A percentile compares a stretch with the other conserved stretches of the same genome.
Evolutionary conservation across 176 grass and related monocot species (phyloP).

Genomic region (Alloteropsis semialata): DNA sequence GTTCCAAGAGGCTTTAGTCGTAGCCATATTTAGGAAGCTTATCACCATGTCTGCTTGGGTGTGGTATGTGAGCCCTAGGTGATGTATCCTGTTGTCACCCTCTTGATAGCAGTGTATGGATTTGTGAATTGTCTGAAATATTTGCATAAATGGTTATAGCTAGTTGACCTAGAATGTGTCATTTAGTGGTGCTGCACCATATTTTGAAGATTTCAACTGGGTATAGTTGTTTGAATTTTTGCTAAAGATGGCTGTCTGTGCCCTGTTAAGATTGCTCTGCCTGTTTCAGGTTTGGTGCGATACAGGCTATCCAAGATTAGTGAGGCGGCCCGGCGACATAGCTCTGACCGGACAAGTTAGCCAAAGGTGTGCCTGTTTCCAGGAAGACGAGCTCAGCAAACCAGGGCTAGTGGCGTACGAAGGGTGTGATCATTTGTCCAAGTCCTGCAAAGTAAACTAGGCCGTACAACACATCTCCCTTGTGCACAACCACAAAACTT

Average conservation of each 20-base stretch:
- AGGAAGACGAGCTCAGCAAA: slow-evolving; percentile 62
- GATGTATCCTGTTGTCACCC: too few species aligned
- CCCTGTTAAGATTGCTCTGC: neutral
- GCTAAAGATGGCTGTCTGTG: neutral
- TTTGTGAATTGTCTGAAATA: neutral
- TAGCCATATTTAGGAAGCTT: neutral
- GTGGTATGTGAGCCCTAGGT: neutral
- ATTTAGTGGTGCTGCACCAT: neutral
- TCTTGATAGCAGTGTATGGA: neutral
- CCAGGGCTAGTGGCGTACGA: slow-evolving; percentile 64
- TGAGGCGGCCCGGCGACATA: slow-evolving; percentile 68
- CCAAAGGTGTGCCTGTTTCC: slow-evolving; percentile 83
- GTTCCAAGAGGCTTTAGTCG: neutral
- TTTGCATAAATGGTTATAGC: neutral
- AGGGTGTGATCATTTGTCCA: slow-evolving; percentile 64
- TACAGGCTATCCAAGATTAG: slow-evolving; percentile 69
- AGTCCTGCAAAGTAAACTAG: slow-evolving; percentile 61
- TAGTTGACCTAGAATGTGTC: neutral
- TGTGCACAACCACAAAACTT: neutral
- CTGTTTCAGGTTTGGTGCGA: slow-evolving; percentile 91
- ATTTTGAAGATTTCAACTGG: neutral
- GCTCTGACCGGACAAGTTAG: slow-evolving; percentile 83
- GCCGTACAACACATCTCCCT: neutral
- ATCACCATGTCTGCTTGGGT: neutral
- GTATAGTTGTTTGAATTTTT: neutral